Evolutionary conservation across 495 filamentous ascomycete species (phyloP).

Genomic region (Xylaria curta): DNA sequence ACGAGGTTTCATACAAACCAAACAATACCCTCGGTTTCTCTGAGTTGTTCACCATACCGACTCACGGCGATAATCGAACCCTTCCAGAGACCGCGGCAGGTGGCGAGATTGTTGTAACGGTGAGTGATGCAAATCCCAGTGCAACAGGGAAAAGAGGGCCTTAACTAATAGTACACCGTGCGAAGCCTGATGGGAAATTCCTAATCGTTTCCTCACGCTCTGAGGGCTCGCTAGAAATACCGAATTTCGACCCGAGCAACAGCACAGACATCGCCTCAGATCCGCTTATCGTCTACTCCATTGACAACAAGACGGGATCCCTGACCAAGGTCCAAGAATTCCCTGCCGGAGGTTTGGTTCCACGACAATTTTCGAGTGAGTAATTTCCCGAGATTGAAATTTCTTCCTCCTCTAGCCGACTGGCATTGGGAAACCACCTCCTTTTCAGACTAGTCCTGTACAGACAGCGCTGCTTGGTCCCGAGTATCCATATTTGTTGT

Average conservation of each 20-base stretch:
- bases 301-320: conserved; percentile 54
- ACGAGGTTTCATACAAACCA: conserved; percentile 60
- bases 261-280: conserved; percentile 52
- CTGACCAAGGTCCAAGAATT: conserved; percentile 58
- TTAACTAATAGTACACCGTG: conserved; percentile 2
- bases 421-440: neutral
- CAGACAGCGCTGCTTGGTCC: neutral
- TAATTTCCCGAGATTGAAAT: neutral
- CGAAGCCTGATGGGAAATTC: conserved; percentile 63
- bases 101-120: conserved; percentile 65
- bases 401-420: neutral
- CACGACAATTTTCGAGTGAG: conserved; percentile 64
- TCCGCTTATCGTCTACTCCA: conserved; percentile 53
- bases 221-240: conserved; percentile 56
- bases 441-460: neutral
- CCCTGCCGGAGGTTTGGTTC: conserved; percentile 63
- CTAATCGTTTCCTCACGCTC: conserved; percentile 68
- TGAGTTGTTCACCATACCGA: conserved; percentile 49
- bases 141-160: neutral
- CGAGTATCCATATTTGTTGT: neutral
- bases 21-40: conserved; percentile 54
- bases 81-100: conserved; percentile 56
- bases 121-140: conserved; percentile 45
- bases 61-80: conserved; percentile 49
- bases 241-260: conserved; percentile 52